Conservation (phyloP, 1,284 basidiomycete species). For the Volvariella volvacea region DNA sequence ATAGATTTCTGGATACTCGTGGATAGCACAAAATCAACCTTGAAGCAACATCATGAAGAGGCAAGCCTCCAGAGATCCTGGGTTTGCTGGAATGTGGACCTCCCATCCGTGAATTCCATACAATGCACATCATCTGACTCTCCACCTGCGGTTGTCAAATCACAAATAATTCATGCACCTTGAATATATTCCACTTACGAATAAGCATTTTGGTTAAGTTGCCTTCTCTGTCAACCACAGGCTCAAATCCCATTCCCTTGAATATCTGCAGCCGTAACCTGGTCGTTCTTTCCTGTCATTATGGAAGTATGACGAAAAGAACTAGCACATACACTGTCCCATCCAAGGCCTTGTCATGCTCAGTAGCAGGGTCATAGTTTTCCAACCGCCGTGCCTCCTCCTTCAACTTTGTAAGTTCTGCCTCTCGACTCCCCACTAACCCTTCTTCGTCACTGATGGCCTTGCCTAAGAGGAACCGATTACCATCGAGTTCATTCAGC, state of each 20-base stretch:
- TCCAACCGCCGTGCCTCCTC: constrained; percentile 56
- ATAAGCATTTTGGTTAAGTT: constrained; percentile 55
- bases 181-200: constrained; percentile 35
- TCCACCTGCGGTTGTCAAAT: constrained; percentile 34
- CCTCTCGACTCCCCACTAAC: constrained; percentile 57
- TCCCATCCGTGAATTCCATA: constrained; percentile 25
- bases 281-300: constrained; percentile 4
- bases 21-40: background rate
- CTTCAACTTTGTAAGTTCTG: constrained; percentile 58
- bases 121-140: constrained; percentile 56
- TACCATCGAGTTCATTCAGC: constrained; percentile 59
- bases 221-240: constrained; percentile 47
- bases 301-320: constrained; percentile 6
- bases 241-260: constrained; percentile 64
- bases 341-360: constrained; percentile 61
- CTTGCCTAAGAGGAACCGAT: constrained; percentile 61
- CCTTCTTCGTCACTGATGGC: constrained; percentile 69
- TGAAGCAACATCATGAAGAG: constrained; percentile 10
- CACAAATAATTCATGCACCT: background rate
- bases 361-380: constrained; percentile 60
- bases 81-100: constrained; percentile 28
- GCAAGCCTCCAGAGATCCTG: constrained; percentile 53
- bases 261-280: constrained; percentile 64
- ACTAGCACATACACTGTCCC: constrained; percentile 50
- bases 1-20: too few species aligned